Conservation (phyloP, 1,139 yeast genomes). For the Diutina scorzettiae region DNA sequence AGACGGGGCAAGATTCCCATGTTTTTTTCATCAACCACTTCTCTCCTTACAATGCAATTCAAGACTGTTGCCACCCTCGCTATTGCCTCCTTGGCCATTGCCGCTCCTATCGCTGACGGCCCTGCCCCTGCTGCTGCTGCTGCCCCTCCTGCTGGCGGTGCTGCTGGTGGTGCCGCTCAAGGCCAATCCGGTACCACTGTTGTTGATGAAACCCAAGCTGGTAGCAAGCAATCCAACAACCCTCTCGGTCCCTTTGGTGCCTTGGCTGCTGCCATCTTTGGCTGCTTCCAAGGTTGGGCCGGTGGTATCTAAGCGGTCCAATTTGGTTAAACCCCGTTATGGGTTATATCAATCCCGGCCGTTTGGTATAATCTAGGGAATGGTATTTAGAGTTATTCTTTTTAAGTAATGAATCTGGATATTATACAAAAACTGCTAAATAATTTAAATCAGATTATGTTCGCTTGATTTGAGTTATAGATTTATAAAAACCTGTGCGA, state of each 20-base stretch:
- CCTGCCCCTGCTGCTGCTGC: neutral
- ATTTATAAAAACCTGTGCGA: too few relatives aligned
- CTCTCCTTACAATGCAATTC: conserved; percentile 1
- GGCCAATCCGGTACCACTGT: neutral
- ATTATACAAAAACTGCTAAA: too few relatives aligned
- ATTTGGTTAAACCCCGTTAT: neutral
- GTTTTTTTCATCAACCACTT: neutral
- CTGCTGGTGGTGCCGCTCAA: neutral
- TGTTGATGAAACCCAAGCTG: neutral
- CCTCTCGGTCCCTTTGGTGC: conserved; percentile 5
- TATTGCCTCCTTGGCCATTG: conserved; percentile 1
- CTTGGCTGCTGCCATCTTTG: conserved; percentile 4
- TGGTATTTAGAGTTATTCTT: neutral
- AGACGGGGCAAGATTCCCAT: neutral
- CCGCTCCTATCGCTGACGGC: neutral
- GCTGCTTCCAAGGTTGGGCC: neutral
- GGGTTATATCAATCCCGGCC: neutral
- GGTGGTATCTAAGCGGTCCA: neutral
- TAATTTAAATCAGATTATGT: too few relatives aligned
- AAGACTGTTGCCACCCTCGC: conserved; percentile 2
- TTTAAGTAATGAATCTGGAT: neutral
- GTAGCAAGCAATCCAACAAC: neutral
- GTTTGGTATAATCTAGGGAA: neutral
- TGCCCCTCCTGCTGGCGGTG: too few relatives aligned
- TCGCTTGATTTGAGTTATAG: too few relatives aligned